phyloP scores from a whole-genome alignment of 768 basidiomycete genomes.

The Phaffia australis region DNA sequence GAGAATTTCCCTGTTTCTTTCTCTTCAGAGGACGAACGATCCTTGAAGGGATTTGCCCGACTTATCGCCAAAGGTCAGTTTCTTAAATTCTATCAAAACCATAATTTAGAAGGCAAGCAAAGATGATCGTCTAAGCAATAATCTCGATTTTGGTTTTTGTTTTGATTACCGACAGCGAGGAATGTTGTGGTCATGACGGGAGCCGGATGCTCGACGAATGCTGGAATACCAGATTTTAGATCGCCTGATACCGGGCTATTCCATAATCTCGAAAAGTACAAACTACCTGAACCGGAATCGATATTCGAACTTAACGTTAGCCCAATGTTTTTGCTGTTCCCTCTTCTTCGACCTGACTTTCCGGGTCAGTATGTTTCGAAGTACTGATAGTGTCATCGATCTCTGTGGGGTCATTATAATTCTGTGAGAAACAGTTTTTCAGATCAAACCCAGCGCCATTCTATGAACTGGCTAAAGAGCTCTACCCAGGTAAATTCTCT shows the following conservation, averaged over 20 bases:
- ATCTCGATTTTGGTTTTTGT: not conserved
- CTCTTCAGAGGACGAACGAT: slow-evolving; percentile 8
- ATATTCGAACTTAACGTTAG: slow-evolving; percentile 50
- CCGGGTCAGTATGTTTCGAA: not conserved
- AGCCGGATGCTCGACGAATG: slow-evolving; percentile 26
- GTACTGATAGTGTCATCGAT: no score
- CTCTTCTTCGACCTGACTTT: not conserved
- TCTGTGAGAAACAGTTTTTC: slow-evolving; percentile 48
- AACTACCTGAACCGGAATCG: slow-evolving; percentile 76
- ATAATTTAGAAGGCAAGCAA: not conserved
- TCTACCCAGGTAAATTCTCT: slow-evolving; percentile 63
- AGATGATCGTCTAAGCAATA: not conserved
- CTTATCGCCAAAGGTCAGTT: slow-evolving; percentile 22
- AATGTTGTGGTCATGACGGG: slow-evolving; percentile 23
- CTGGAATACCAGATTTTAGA: slow-evolving; percentile 70
- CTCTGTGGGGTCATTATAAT: no score
- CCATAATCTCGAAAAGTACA: slow-evolving; percentile 39
- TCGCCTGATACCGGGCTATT: slow-evolving; percentile 61
- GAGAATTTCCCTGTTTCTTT: not conserved
- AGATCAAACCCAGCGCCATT: slow-evolving; percentile 62
- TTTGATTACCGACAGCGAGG: not conserved
- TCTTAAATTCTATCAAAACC: not conserved
- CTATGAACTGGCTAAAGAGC: slow-evolving; percentile 65
- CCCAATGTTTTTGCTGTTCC: not conserved
- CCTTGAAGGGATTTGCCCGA: slow-evolving; percentile 13